phyloP scores from a whole-genome alignment of 495 filamentous ascomycete species.

The Bathelium albidoporum region DNA sequence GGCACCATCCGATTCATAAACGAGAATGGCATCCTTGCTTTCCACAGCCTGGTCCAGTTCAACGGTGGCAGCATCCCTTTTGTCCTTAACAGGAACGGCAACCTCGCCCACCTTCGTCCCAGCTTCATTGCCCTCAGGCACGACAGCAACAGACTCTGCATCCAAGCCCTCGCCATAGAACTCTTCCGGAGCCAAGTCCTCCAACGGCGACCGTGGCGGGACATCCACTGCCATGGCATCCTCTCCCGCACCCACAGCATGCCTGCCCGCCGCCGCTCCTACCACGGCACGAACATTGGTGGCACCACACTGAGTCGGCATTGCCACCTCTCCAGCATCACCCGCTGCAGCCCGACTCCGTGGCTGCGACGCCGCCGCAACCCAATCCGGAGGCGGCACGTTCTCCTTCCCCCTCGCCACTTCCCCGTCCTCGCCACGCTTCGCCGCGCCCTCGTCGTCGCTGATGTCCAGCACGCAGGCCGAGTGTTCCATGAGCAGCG shows the following conservation, averaged over 20 bases:
- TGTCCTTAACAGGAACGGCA: neutral
- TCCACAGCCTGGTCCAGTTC: neutral
- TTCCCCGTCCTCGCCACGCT: conserved; percentile 44
- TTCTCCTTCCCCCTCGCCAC: conserved; percentile 90
- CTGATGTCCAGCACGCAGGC: conserved; percentile 74
- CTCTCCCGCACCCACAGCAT: neutral
- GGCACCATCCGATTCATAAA: neutral
- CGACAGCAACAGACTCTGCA: conserved; percentile 10
- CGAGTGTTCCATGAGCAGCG: conserved; percentile 83
- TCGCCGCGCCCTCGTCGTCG: conserved; percentile 40
- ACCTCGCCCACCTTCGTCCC: neutral
- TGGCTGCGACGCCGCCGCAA: conserved; percentile 2
- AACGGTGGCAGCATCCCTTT: neutral
- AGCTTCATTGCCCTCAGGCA: neutral
- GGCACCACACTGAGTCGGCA: too few relatives aligned
- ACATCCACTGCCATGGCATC: neutral
- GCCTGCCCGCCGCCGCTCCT: neutral
- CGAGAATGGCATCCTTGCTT: neutral
- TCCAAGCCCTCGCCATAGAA: conserved; percentile 19
- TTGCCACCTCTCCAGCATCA: too few relatives aligned
- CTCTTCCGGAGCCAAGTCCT: conserved; percentile 17
- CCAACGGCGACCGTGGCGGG: conserved; percentile 11
- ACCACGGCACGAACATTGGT: too few relatives aligned
- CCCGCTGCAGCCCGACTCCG: conserved; percentile 7
- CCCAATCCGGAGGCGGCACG: conserved; percentile 53